Base-by-base conservation (phyloP, 208 protist species). In the Phytomonas francai region DNA sequence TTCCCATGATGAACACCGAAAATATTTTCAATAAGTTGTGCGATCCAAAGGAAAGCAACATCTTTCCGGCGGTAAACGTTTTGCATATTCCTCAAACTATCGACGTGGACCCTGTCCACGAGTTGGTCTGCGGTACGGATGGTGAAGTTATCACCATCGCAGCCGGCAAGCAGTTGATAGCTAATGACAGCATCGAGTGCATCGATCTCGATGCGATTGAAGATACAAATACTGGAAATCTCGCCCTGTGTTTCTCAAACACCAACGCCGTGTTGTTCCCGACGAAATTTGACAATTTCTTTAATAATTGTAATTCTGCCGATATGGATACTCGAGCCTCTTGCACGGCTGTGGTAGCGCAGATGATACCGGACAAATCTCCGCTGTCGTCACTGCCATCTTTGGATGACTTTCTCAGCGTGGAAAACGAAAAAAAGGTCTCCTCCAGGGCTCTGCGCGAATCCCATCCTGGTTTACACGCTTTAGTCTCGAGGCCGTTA, bases 251-350 rank as follows among this genome's bases (percentile, higher is more conserved):
- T 63, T 70, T 87, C 5, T 45, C 39, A 45, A 63, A 76, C 33
- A 28, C 66, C n/a, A 76, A 74, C 7, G 59, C 71, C n/a, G 71
- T 63, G 39, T 66, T 74, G 12, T 69, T 77, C 27, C 32, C 74
- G n/a, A 83, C 85, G 25, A 76, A 3, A 34, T 84, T 85, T 68
- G 79, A 85, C 63, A 85, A 84, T 42, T 85, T 80, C 51, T 33
- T 90, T 25, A 74, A 70, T 11, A 36, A n/a, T 3, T 45, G 39
- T 45, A 45, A 45, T 11, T 45, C 39, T 45, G 39, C 39, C 8
- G 19, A 45, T 1, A 45, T 11, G 2, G 8, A 14, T 22, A 14
- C 1, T 45, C 39, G 19, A 45, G 11, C 8, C 39, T 7, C 19
- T 14, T 11, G 39, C 11, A 45, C 39, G 9, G 39, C 9, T 2